These are phyloP conservation scores for Collybia sordida DNA, from an alignment of 768 basidiomycete species.

Conservation along the genomic window DNA sequence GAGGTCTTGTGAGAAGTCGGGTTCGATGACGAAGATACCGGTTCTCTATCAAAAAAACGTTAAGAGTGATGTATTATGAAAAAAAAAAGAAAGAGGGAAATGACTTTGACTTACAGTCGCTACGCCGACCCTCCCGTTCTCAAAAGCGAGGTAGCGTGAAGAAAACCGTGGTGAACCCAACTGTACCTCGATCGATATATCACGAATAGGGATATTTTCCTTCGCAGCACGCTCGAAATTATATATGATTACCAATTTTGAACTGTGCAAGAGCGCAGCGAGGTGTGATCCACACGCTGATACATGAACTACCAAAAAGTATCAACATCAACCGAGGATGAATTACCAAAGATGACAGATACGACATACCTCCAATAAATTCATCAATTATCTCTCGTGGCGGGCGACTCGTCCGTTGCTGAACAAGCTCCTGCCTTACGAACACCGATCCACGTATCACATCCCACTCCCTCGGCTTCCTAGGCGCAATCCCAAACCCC, in stretches of 20 bases:
- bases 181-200: constrained; percentile 37
- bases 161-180: constrained; percentile 35
- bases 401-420: constrained; percentile 4
- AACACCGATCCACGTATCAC: background rate
- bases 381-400: constrained; percentile 32
- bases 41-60: constrained; percentile 20
- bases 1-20: constrained; percentile 14
- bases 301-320: constrained; percentile 35
- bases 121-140: constrained; percentile 41
- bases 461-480: constrained; percentile 3
- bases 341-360: background rate
- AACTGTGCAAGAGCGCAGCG: constrained; percentile 35
- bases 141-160: constrained; percentile 51
- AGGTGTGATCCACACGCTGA: constrained; percentile 51
- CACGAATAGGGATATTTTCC: constrained; percentile 24
- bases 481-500: constrained; percentile 25
- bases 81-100: background rate
- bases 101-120: constrained; percentile 39
- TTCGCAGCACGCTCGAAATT: constrained; percentile 38
- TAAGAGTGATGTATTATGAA: constrained; percentile 8
- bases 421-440: constrained; percentile 12
- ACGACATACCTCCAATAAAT: constrained; percentile 41
- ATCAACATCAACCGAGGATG: background rate
- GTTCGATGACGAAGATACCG: constrained; percentile 31
- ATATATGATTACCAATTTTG: constrained; percentile 40